Base-by-base conservation (phyloP, 2,329 filamentous ascomycete genomes). In the Cladosporium sp. region DNA sequence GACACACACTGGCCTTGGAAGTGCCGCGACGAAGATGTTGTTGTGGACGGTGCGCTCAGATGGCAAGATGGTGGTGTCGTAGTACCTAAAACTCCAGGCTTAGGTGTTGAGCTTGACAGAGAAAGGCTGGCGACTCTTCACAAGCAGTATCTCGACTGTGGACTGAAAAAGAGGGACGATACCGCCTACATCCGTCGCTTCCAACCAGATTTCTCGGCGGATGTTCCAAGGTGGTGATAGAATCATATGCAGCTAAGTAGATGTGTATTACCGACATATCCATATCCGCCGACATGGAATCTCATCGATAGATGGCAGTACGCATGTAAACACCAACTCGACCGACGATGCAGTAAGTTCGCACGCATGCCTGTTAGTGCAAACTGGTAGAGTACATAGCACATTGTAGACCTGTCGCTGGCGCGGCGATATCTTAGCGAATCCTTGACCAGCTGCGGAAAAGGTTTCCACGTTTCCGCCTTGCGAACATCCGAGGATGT, bases 1-100 rank as follows among this genome's bases (percentile, higher is more conserved):
- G 58, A 60, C 23, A 60, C 58, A 5, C 58, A 60, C 43, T 60
- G 58, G 58, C 58, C 58, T 30, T 60, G 58, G 58, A 60, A 60
- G n/a, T 39, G 58, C 8, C 21, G 39, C 3, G 58, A 60, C 16
- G 58, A 60, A 39, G 58, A 60, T 18, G 58, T 60, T 3, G 25
- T 60, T 4, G 18, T 34, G 26, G 23, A 60, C 21, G 58, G 58
- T 26, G 58, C 58, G 14, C 58, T 60, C 39, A 49, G 28, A 39
- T 60, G 58, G 58, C 26, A 30, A 8, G 58, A 60, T 26, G 58
- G 58, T 23, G 58, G 58, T n/a, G 58, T 60, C 16, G 25, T 60
- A 7, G 58, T 60, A 14, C 58, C 58, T 14, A 32, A 46, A 11
- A 23, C 39, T 16, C 39, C 58, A 49, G 58, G 58, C 7, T 49